A percentile compares a stretch with the other conserved stretches of the same genome.
Evolutionary conservation across 768 basidiomycete species (phyloP).

Genomic region (Tulasnella sp.): DNA sequence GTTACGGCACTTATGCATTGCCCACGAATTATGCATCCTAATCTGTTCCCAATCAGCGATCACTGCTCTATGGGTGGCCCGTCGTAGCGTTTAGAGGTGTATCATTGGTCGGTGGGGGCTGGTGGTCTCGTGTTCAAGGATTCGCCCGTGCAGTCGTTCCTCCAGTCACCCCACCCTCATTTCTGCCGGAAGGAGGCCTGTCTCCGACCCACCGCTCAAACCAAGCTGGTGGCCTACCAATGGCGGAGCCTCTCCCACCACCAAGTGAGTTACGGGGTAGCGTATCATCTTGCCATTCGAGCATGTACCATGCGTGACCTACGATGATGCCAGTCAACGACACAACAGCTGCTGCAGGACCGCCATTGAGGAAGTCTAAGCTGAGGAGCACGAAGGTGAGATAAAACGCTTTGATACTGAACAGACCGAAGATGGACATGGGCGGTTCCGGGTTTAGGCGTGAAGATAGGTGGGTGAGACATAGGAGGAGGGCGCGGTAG

Average conservation of each 20-base stretch:
- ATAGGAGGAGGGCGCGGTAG: slow-evolving; percentile 53
- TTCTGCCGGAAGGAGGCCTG: too few relatives aligned
- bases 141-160: slow-evolving; percentile 20
- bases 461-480: slow-evolving; percentile 59
- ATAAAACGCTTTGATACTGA: slow-evolving; percentile 61
- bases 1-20: too few relatives aligned
- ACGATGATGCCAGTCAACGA: slow-evolving; percentile 59
- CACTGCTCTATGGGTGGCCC: slow-evolving; percentile 46
- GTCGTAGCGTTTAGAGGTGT: slow-evolving; percentile 20
- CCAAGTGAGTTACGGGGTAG: slow-evolving; percentile 43
- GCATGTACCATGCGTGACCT: slow-evolving; percentile 68
- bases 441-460: slow-evolving; percentile 52
- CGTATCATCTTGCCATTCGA: slow-evolving; percentile 33
- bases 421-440: slow-evolving; percentile 68
- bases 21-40: slow-evolving; percentile 5
- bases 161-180: slow-evolving; percentile 27
- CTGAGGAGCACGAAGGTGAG: slow-evolving; percentile 64
- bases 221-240: slow-evolving; percentile 51
- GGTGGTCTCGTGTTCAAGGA: slow-evolving; percentile 27
- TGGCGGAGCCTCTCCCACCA: slow-evolving; percentile 34
- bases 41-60: slow-evolving; percentile 38
- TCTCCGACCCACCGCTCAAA: slow-evolving; percentile 40
- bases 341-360: slow-evolving; percentile 39
- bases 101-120: slow-evolving; percentile 21
- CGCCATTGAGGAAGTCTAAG: slow-evolving; percentile 55